Evolutionary conservation across 2,329 filamentous ascomycete species (phyloP).

Genomic region (Geoglossum cookeanum): DNA sequence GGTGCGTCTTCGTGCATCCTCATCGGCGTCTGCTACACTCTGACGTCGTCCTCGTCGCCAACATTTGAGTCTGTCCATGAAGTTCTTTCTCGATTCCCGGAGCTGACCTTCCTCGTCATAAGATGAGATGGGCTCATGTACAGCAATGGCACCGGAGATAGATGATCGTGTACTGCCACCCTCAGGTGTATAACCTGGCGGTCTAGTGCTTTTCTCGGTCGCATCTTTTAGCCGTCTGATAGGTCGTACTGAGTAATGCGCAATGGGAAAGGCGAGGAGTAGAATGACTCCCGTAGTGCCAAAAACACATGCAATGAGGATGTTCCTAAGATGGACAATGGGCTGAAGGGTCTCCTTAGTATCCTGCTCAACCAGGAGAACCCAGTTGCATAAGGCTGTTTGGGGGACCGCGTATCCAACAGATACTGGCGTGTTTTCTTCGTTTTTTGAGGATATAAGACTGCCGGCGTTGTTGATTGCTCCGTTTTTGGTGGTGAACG

Average conservation of each 20-base stretch:
- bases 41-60: background rate
- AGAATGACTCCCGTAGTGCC: constrained; percentile 57
- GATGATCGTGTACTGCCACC: constrained; percentile 13
- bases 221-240: constrained; percentile 59
- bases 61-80: background rate
- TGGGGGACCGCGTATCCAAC: constrained; percentile 61
- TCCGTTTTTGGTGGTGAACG: constrained; percentile 33
- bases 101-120: constrained; percentile 6
- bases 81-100: constrained; percentile 29
- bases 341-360: constrained; percentile 56
- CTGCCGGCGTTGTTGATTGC: constrained; percentile 48
- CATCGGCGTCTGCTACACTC: constrained; percentile 3
- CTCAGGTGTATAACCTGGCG: constrained; percentile 31
- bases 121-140: background rate
- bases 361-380: constrained; percentile 60
- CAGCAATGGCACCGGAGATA: background rate
- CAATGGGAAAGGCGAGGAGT: constrained; percentile 55
- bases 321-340: constrained; percentile 54
- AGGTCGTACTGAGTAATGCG: constrained; percentile 63
- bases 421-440: constrained; percentile 48
- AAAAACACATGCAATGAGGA: constrained; percentile 71
- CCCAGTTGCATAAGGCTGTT: constrained; percentile 58
- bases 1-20: constrained; percentile 19
- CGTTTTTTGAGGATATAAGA: constrained; percentile 50
- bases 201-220: constrained; percentile 52